Conservation (phyloP, 805 yeast species). For the Wickerhamiella nectarea region DNA sequence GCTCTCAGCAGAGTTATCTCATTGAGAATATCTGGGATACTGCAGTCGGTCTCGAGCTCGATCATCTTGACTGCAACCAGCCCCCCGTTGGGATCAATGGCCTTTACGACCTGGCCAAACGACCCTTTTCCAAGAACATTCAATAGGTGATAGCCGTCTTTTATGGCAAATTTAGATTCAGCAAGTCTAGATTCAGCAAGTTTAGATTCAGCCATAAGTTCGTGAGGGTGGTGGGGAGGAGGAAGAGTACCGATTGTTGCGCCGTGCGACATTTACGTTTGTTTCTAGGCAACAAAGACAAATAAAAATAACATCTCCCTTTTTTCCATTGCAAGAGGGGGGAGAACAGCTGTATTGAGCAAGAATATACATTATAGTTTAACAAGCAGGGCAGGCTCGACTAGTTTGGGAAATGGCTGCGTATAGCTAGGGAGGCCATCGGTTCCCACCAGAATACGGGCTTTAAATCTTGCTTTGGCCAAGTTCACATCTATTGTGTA, state of each 20-base stretch:
- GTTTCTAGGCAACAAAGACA: no score
- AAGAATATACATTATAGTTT: no score
- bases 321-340: no score
- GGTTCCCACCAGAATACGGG: background rate
- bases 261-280: background rate
- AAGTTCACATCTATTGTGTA: background rate
- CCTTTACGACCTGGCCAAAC: conserved; percentile 20
- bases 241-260: no score
- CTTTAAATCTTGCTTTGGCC: background rate
- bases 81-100: conserved; percentile 26
- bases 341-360: no score
- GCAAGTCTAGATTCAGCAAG: no score
- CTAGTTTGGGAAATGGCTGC: background rate
- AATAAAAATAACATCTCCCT: no score
- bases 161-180: no score
- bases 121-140: conserved; percentile 18
- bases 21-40: conserved; percentile 52
- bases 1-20: conserved; percentile 68
- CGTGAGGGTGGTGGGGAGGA: no score
- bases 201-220: no score
- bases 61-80: conserved; percentile 78
- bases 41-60: conserved; percentile 64
- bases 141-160: conserved; percentile 2
- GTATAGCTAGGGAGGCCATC: background rate
- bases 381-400: background rate